Base-by-base conservation (phyloP, 495 filamentous ascomycete genomes). In the Aspergillus saccharolyticus region DNA sequence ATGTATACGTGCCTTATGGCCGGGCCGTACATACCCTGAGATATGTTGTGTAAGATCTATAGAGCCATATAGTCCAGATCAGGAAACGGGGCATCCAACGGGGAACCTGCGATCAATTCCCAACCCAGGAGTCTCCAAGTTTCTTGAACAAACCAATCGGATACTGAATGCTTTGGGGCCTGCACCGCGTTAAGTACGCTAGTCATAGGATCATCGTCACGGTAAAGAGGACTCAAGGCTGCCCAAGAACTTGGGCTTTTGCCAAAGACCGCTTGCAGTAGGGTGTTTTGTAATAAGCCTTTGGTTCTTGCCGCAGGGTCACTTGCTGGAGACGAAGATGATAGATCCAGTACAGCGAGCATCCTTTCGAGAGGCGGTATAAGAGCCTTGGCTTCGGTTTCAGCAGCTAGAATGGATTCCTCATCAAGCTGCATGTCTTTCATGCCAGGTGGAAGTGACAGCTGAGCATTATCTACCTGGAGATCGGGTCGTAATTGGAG, bases 41-140 rank as follows among this genome's bases (percentile, higher is more conserved):
- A 20, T 25, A 19, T 21, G 45, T 51, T 28, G 25, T 9, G 25
- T 28, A 28, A 28, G 43, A 52, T 57, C 4, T 42, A 47, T 48
- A 17, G 22, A 9, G 14, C 14, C 4, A 39, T 39, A 39, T 39
- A 15, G 33, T 39, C 7, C 5, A 15, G 6, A 39, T 12, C 33
- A 39, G 5, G 5, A 8, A 2, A 15, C 2, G 7, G 14, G 2
- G 6, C 12, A 39, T 24, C 6, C 6, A 50, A n/a, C 15, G 1
- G 4, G 17, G 3, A 16, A 7, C 22, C 47, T 25, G 39, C 56
- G 51, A 79, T 30, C 47, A 75, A 20, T 48, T 81, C 75, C 78
- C 77, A 81, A 6, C 80, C 78, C 0, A 81, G 52, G 16, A 81
- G 58, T n/a, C 66, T 62, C 78, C 78, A 81, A n/a, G 79, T 56